phyloP scores from a whole-genome alignment of 805 yeast genomes.

The Cyberlindnera mississippiensis region DNA sequence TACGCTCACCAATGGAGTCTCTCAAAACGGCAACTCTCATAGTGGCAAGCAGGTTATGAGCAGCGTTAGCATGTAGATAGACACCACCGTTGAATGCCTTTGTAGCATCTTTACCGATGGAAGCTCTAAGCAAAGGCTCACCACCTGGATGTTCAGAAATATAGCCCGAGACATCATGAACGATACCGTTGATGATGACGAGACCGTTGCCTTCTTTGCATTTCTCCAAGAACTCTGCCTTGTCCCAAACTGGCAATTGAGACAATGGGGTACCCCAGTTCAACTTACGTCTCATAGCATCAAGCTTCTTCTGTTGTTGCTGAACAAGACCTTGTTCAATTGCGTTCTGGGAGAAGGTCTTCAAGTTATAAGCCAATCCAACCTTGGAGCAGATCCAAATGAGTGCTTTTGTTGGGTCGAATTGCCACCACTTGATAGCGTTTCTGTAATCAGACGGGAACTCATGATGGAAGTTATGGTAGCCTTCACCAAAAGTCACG shows the following conservation, averaged over 20 bases:
- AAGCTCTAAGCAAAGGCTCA: constrained; percentile 62
- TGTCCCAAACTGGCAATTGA: constrained; percentile 72
- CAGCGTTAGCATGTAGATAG: constrained; percentile 81
- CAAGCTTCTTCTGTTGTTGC: constrained; percentile 79
- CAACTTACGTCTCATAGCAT: constrained; percentile 53
- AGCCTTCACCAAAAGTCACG: constrained; percentile 86
- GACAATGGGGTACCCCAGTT: constrained; percentile 74
- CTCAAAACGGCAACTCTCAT: constrained; percentile 79
- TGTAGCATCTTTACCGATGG: constrained; percentile 79
- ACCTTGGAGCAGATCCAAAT: constrained; percentile 57
- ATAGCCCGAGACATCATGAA: constrained; percentile 68
- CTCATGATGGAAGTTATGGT: constrained; percentile 88
- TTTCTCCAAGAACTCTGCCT: constrained; percentile 45
- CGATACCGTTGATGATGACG: constrained; percentile 72
- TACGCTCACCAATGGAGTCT: constrained; percentile 48
- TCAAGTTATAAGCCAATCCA: constrained; percentile 66
- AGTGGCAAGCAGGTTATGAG: constrained; percentile 75
- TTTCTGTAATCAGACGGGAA: constrained; percentile 88
- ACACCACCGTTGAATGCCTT: constrained; percentile 85
- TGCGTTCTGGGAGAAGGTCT: constrained; percentile 74
- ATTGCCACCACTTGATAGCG: constrained; percentile 84
- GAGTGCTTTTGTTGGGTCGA: constrained; percentile 72
- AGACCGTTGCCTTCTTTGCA: constrained; percentile 49
- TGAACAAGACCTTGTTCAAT: constrained; percentile 79
- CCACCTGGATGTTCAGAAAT: constrained; percentile 85